Base-by-base conservation (phyloP, 1,284 basidiomycete genomes). In the Naganishia cerealis region DNA sequence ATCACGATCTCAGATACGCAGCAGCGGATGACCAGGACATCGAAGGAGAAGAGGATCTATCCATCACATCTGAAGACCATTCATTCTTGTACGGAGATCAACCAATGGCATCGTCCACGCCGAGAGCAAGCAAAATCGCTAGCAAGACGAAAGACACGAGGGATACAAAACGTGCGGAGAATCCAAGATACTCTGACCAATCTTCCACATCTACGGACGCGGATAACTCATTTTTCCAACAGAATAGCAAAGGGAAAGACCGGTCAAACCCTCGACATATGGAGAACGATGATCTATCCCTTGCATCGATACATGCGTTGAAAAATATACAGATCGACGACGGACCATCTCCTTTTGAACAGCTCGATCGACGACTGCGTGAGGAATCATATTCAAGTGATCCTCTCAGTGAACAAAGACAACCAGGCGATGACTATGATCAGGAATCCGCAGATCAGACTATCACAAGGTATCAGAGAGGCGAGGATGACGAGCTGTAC, bases 351-450 rank as follows among this genome's bases (percentile, higher is more conserved):
- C 66, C 66, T 9, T 86, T 92, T 58, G 85, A 88, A 54, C 85
- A 87, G 38, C 82, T 92, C 63, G 88, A 88, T 71, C 83, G 87
- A 53, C 86, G 90, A 67, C 80, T 92, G 3, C 84, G 85, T 68
- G 73, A 77, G 46, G 85, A 85, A 29, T 83, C 90, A 55, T 81
- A 66, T 24, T 67, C 73, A 40, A 71, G 70, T 16, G 68, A 59
- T 46, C 58, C 38, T 8, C 8, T 21, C 15, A 53, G 13, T 18
- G 42, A 40, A 12, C 39, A 40, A 24, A 26, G 29, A 36, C 7
- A 36, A n/a, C 18, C 42, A 3, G 18, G 56, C n/a, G 63, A 48
- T 16, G 50, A 54, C 18, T 5, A 42, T n/a, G 50, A 33, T 18
- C 36, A 58, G 26, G 66, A 53, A 38, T n/a, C n/a, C 8, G 54